Conservation (phyloP, 768 basidiomycete genomes). For the Tylopilus sp. region DNA sequence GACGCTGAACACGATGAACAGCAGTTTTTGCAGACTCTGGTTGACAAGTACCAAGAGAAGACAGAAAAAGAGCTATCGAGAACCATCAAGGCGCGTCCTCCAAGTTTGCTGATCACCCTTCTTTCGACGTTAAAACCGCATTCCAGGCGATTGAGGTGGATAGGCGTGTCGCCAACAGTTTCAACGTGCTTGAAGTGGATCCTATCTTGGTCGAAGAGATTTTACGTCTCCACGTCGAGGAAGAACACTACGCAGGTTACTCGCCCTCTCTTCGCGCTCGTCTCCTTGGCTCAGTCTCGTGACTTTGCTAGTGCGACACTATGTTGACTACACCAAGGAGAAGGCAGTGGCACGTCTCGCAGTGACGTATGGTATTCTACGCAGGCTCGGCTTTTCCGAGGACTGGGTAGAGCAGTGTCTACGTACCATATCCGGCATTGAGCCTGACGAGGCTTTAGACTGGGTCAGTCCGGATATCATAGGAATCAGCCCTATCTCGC, state of each 20-base stretch:
- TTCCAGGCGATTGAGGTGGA: constrained; percentile 73
- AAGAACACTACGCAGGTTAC: constrained; percentile 31
- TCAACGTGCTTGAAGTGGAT: constrained; percentile 64
- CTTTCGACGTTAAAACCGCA: neutral
- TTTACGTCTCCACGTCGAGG: constrained; percentile 46
- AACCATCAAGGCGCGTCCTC: constrained; percentile 56
- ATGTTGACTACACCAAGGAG: constrained; percentile 59
- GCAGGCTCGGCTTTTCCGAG: constrained; percentile 73
- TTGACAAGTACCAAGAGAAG: constrained; percentile 84
- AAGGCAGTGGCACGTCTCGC: constrained; percentile 69
- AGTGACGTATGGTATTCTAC: constrained; percentile 76
- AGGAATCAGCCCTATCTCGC: neutral
- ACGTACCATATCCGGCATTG: constrained; percentile 54
- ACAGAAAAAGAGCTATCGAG: constrained; percentile 81
- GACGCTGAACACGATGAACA: constrained; percentile 45
- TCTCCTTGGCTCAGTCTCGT: constrained; percentile 1
- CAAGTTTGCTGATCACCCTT: neutral
- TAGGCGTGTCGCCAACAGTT: constrained; percentile 61
- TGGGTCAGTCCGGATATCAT: constrained; percentile 58
- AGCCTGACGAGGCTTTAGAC: constrained; percentile 85
- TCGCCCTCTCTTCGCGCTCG: neutral
- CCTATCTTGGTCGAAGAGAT: constrained; percentile 54
- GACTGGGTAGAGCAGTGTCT: constrained; percentile 71
- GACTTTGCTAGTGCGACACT: constrained; percentile 7
- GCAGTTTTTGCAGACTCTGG: constrained; percentile 60